A percentile compares a stretch with the other conserved stretches of the same genome.
Evolutionary conservation across 2,329 filamentous ascomycete genomes (phyloP).

Genomic region (Stagonosporopsis cucurbitacearum): DNA sequence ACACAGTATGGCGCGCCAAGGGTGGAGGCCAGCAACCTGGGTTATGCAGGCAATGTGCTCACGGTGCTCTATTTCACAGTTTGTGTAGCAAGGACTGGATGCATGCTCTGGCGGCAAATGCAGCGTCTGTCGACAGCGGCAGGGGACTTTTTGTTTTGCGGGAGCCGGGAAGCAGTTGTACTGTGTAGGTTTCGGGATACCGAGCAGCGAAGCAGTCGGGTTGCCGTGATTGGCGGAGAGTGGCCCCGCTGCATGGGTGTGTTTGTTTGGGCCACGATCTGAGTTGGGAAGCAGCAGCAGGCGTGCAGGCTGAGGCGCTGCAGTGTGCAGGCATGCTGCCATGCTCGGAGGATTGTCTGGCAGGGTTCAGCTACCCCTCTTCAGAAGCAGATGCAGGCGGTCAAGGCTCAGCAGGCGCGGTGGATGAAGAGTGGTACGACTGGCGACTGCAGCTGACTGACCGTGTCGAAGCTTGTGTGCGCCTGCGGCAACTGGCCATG

Average conservation of each 20-base stretch:
- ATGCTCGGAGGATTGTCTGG: conserved; percentile 11
- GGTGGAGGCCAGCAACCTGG: conserved; percentile 6
- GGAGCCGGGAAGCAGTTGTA: conserved; percentile 2
- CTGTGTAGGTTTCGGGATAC: conserved; percentile 17
- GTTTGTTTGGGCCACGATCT: conserved; percentile 2
- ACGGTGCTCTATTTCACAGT: too few species aligned
- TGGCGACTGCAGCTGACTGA: conserved; percentile 9
- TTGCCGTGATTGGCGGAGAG: conserved; percentile 17
- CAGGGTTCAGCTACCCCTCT: conserved; percentile 10
- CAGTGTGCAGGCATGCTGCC: too few species aligned
- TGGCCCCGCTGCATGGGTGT: conserved; percentile 6
- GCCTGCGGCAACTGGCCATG: conserved; percentile 14
- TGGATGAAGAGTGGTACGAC: not conserved
- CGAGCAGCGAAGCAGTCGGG: conserved; percentile 5
- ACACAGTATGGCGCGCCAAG: conserved; percentile 12
- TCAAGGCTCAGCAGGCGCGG: not conserved
- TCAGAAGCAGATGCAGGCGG: conserved; percentile 2
- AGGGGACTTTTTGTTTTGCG: not conserved
- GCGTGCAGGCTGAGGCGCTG: too few species aligned
- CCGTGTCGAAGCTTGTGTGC: conserved; percentile 5
- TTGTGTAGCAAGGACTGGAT: not conserved
- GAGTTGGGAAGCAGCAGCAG: conserved; percentile 13
- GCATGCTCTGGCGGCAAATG: conserved; percentile 6
- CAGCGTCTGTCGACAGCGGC: conserved; percentile 1
- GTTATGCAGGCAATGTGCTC: conserved; percentile 1